Conservation (phyloP, 495 filamentous ascomycete species). For the Xylaria bambusicola region DNA sequence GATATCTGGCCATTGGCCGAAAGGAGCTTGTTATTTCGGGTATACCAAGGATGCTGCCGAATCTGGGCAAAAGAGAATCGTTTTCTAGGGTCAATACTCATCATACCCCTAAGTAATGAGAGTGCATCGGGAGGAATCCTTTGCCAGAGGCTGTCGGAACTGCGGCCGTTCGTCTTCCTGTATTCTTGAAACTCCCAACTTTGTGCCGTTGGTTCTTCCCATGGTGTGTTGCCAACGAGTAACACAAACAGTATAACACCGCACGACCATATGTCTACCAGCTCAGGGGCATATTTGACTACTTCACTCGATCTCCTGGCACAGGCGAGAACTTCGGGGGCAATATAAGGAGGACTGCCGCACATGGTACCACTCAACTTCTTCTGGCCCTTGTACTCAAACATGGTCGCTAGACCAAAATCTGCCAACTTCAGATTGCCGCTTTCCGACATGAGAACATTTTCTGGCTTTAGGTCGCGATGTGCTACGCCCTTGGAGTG, state of each 20-base stretch:
- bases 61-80: conserved; percentile 90
- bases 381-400: conserved; percentile 78
- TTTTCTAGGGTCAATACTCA: conserved; percentile 71
- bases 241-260: conserved; percentile 96
- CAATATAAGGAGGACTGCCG: conserved; percentile 95
- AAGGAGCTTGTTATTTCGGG: conserved; percentile 75
- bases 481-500: conserved; percentile 90
- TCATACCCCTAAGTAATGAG: conserved; percentile 91
- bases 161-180: conserved; percentile 72
- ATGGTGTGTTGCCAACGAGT: conserved; percentile 93
- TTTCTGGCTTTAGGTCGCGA: conserved; percentile 89
- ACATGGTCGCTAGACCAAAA: conserved; percentile 93
- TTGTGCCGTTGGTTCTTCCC: conserved; percentile 84
- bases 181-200: conserved; percentile 88
- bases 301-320: conserved; percentile 52
- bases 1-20: conserved; percentile 70
- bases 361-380: conserved; percentile 87
- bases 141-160: conserved; percentile 83
- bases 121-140: conserved; percentile 73
- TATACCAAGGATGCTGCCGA: conserved; percentile 93
- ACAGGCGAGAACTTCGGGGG: conserved; percentile 79
- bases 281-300: conserved; percentile 74
- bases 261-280: conserved; percentile 95
- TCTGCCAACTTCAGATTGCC: conserved; percentile 95
- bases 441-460: conserved; percentile 76